These are phyloP conservation scores for Apiotrichum brassicae DNA, from an alignment of 1,284 basidiomycete genomes.

Conservation along the genomic window DNA sequence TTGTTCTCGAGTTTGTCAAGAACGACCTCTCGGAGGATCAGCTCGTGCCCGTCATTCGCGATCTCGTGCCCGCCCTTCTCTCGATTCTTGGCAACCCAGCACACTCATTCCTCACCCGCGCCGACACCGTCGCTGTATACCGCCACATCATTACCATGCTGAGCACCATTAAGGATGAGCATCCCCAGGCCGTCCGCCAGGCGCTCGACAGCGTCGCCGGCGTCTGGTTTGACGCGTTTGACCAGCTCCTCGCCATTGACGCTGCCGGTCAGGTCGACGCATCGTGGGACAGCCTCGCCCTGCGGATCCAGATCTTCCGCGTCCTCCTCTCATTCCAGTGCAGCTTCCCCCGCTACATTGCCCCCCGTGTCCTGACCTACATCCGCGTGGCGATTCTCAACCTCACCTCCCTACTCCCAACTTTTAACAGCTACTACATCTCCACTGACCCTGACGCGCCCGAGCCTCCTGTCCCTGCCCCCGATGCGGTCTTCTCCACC, in stretches of 20 bases:
- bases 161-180: conserved; percentile 89
- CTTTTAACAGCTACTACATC: conserved; percentile 65
- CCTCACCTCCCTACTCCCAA: conserved; percentile 59
- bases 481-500: conserved; percentile 62
- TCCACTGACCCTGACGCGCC: conserved; percentile 46
- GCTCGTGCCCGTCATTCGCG: conserved; percentile 73
- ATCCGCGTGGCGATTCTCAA: conserved; percentile 60
- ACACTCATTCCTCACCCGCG: conserved; percentile 70
- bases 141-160: conserved; percentile 81
- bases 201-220: conserved; percentile 75
- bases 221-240: conserved; percentile 81
- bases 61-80: conserved; percentile 78
- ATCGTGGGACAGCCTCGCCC: conserved; percentile 69
- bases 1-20: conserved; percentile 85
- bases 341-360: conserved; percentile 65
- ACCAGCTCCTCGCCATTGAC: conserved; percentile 63
- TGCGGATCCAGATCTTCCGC: conserved; percentile 63
- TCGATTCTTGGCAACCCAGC: conserved; percentile 70
- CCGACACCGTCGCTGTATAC: conserved; percentile 81
- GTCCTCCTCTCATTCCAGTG: conserved; percentile 69
- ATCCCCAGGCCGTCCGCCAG: conserved; percentile 76
- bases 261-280: conserved; percentile 57
- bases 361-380: conserved; percentile 57
- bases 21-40: conserved; percentile 87
- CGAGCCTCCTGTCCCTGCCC: conserved; percentile 55